Evolutionary conservation across 148 eudicot genomes (phyloP).

Genomic region (Talinum fruticosum): DNA sequence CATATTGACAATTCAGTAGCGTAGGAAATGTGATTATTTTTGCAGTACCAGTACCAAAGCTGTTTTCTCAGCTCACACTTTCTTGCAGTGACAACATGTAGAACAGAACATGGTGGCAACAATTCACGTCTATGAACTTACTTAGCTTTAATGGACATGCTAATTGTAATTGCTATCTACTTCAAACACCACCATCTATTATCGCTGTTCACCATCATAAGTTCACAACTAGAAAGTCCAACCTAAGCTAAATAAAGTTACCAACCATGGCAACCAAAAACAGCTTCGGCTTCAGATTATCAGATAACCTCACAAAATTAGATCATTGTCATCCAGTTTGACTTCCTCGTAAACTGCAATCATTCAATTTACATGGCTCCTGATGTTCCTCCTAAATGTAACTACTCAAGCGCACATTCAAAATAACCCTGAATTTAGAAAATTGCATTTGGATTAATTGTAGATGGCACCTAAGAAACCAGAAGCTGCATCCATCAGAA

Average conservation of each 20-base stretch:
- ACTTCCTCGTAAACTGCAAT: not conserved
- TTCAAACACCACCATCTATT: not conserved
- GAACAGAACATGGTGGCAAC: not conserved
- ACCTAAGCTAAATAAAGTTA: not conserved
- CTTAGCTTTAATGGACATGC: not conserved
- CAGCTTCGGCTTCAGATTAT: not conserved
- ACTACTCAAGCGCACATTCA: not conserved
- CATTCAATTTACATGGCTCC: not conserved
- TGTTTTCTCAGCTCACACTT: not conserved
- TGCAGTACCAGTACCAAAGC: not conserved
- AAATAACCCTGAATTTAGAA: not conserved
- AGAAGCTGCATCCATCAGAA: not conserved
- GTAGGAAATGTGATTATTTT: not conserved
- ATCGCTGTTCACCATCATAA: not conserved
- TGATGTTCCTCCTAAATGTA: not conserved
- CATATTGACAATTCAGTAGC: not conserved
- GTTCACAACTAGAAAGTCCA: not conserved
- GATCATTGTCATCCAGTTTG: not conserved
- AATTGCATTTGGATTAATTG: not conserved
- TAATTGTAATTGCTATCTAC: not conserved
- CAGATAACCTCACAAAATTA: not conserved
- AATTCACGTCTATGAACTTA: not conserved
- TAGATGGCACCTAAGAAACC: not conserved
- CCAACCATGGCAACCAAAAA: not conserved
- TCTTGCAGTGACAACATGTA: not conserved